Conservation (phyloP, 495 filamentous ascomycete genomes). For the Podospora australis region DNA sequence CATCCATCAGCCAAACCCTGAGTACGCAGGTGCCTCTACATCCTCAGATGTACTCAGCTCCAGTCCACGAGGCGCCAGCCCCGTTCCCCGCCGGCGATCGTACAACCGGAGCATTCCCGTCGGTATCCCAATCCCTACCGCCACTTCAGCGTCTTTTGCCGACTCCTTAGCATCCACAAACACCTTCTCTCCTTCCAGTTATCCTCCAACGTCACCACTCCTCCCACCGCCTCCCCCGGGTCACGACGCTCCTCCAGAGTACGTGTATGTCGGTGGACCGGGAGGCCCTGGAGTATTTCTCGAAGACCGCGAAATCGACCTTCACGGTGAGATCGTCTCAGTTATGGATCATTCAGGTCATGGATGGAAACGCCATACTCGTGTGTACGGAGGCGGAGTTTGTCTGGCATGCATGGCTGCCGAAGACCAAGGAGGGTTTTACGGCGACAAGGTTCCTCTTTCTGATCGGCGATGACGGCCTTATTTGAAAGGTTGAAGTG, state of each 20-base stretch:
- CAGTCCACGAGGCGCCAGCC: constrained; percentile 22
- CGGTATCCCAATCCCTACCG: constrained; percentile 20
- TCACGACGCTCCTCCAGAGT: constrained; percentile 20
- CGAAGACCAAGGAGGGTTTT: constrained; percentile 38
- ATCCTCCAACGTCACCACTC: constrained; percentile 36
- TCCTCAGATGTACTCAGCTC: constrained; percentile 21
- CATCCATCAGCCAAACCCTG: constrained; percentile 35
- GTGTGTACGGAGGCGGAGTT: constrained; percentile 44
- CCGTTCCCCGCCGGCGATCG: constrained; percentile 32
- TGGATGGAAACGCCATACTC: constrained; percentile 44
- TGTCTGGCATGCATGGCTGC: constrained; percentile 41
- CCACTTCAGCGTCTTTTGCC: constrained; percentile 8
- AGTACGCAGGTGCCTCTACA: constrained; percentile 29
- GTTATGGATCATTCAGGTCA: constrained; percentile 39
- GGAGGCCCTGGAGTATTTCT: constrained; percentile 19
- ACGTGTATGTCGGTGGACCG: constrained; percentile 25
- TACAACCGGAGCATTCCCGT: constrained; percentile 38
- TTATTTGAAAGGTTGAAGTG: neutral
- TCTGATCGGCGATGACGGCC: constrained; percentile 36
- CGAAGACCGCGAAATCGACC: constrained; percentile 26
- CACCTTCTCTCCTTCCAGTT: constrained; percentile 37
- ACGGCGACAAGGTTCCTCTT: constrained; percentile 43
- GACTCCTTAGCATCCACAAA: constrained; percentile 15
- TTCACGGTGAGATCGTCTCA: constrained; percentile 40
- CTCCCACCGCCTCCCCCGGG: constrained; percentile 33